These are phyloP conservation scores for Boehmeria nivea DNA, from an alignment of 306 rosid species.

Conservation along the genomic window DNA sequence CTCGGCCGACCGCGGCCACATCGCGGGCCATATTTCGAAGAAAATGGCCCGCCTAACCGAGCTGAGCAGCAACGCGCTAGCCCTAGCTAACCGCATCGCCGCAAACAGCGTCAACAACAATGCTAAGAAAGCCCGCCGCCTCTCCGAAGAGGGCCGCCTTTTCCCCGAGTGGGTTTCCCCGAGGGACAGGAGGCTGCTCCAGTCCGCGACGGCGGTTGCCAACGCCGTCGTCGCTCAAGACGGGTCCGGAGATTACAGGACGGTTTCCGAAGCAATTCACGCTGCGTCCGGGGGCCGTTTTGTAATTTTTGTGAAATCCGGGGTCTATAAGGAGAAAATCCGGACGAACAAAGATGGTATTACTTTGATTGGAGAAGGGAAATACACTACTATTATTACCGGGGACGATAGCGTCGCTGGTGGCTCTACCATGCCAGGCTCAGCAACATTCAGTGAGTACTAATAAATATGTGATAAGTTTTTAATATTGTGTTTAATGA, in stretches of 20 bases:
- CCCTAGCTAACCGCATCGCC: slow-evolving; percentile 33
- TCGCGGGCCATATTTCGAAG: slow-evolving; percentile 21
- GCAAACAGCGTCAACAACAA: background rate
- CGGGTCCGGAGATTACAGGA: slow-evolving; percentile 40
- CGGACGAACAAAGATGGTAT: slow-evolving; percentile 35
- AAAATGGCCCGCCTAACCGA: slow-evolving; percentile 34
- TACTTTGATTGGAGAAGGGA: slow-evolving; percentile 53
- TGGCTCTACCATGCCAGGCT: slow-evolving; percentile 25
- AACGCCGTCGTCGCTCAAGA: slow-evolving; percentile 43
- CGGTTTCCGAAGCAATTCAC: slow-evolving; percentile 40
- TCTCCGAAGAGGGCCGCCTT: background rate
- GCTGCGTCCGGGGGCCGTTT: slow-evolving; percentile 43
- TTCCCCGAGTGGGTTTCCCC: slow-evolving; percentile 37
- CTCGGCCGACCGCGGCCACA: slow-evolving; percentile 7
- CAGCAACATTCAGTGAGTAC: slow-evolving; percentile 44
- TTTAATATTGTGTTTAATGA: no score
- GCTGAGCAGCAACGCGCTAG: slow-evolving; percentile 41
- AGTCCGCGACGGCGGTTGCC: slow-evolving; percentile 25
- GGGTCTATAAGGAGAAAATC: slow-evolving; percentile 49
- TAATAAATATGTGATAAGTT: background rate
- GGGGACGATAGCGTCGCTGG: slow-evolving; percentile 22
- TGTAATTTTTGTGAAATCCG: slow-evolving; percentile 48
- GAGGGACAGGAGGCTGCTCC: slow-evolving; percentile 28
- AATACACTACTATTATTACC: slow-evolving; percentile 32
- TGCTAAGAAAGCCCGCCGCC: background rate